A percentile compares a stretch with the other conserved stretches of the same genome.
Conservation (phyloP, 345 rosid species). For the Camelina sativa region DNA sequence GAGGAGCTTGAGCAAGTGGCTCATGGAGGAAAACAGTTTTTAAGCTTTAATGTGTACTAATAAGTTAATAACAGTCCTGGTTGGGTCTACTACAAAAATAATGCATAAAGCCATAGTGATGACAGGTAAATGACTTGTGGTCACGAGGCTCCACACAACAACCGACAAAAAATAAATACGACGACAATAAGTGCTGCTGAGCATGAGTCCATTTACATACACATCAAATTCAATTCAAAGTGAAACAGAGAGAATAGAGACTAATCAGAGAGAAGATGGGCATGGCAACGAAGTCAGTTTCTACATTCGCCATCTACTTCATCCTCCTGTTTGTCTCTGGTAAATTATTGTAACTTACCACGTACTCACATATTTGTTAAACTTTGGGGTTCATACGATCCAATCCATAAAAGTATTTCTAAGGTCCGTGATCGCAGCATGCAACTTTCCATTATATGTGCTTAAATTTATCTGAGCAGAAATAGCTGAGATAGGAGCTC, state of each 20-base stretch:
- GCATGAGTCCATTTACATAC: constrained; percentile 1
- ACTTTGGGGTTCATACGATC: background rate
- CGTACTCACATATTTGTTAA: background rate
- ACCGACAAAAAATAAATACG: background rate
- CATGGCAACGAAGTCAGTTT: constrained; percentile 24
- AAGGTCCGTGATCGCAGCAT: background rate
- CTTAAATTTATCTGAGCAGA: background rate
- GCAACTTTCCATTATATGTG: background rate
- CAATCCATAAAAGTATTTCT: background rate
- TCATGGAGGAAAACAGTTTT: too few species aligned
- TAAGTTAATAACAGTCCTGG: too few species aligned
- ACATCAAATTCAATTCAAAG: constrained; percentile 8
- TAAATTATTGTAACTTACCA: background rate
- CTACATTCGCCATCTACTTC: background rate
- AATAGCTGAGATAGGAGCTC: constrained; percentile 25
- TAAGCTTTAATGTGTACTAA: too few species aligned
- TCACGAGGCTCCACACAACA: too few species aligned
- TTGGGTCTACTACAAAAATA: too few species aligned
- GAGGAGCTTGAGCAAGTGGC: too few species aligned
- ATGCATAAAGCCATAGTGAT: too few species aligned
- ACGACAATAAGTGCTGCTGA: constrained; percentile 6
- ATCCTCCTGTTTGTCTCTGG: constrained; percentile 7
- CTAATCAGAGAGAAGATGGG: background rate
- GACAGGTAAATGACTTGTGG: too few species aligned
- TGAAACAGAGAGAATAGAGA: background rate